Conservation (phyloP, 306 rosid genomes). For the Morella rubra region DNA sequence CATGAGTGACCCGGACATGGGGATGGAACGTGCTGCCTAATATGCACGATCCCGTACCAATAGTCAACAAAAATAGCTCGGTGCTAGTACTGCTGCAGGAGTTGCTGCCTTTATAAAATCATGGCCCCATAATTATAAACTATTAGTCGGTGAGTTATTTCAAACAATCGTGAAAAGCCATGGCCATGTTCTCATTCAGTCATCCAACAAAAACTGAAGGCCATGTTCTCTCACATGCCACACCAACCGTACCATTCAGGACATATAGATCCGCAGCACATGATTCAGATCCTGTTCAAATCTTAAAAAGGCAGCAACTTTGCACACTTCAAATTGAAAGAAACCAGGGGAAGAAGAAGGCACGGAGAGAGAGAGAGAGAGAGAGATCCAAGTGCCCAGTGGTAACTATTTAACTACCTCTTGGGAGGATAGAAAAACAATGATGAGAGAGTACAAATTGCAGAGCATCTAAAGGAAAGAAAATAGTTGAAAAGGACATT, state of each 20-base stretch:
- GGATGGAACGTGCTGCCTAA: too few relatives aligned
- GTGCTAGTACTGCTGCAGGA: too few relatives aligned
- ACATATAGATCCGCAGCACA: background rate
- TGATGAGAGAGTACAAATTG: background rate
- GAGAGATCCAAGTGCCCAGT: too few relatives aligned
- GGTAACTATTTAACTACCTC: background rate
- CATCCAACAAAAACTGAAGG: background rate
- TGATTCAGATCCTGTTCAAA: background rate
- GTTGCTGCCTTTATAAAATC: too few relatives aligned
- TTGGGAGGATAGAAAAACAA: background rate
- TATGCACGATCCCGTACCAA: too few relatives aligned
- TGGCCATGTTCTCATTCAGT: background rate
- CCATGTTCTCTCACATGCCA: conserved; percentile 7
- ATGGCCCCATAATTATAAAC: too few relatives aligned
- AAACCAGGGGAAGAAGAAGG: too few relatives aligned
- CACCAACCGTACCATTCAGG: background rate
- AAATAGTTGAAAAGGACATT: background rate
- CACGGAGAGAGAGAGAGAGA: too few relatives aligned
- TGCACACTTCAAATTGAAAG: background rate
- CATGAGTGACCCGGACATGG: too few relatives aligned
- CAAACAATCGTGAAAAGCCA: too few relatives aligned
- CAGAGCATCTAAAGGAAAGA: background rate
- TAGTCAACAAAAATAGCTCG: too few relatives aligned
- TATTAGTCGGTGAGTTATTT: too few relatives aligned
- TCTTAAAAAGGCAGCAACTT: background rate